These are phyloP conservation scores for Penicillium sp. DNA, from an alignment of 2,329 filamentous ascomycete species.

Conservation along the genomic window DNA sequence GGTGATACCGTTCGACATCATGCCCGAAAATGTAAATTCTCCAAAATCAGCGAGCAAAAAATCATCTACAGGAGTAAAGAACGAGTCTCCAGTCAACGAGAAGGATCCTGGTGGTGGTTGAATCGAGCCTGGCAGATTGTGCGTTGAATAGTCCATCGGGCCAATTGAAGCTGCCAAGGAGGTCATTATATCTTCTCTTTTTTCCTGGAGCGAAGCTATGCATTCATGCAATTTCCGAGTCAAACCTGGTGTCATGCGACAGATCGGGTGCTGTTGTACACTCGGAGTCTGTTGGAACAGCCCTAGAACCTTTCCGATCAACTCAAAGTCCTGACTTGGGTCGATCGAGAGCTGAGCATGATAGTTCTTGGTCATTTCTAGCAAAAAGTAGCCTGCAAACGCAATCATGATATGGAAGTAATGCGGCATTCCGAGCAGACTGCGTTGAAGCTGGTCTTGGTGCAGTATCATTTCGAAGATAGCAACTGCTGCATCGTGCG, in stretches of 20 bases:
- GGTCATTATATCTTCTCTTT: conserved; percentile 1
- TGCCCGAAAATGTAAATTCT: conserved; percentile 19
- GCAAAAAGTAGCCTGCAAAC: conserved; percentile 44
- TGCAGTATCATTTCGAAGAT: conserved; percentile 44
- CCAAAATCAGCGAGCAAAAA: conserved; percentile 20
- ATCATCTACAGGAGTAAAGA: conserved; percentile 16
- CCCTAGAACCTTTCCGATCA: conserved; percentile 19
- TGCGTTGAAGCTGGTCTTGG: conserved; percentile 39
- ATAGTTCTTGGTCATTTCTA: conserved; percentile 44
- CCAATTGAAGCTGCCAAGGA: background rate
- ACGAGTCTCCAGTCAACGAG: conserved; percentile 11
- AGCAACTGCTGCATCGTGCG: conserved; percentile 38
- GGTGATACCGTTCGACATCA: conserved; percentile 12
- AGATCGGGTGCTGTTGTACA: conserved; percentile 27
- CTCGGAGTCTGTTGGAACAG: conserved; percentile 23
- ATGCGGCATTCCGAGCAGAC: conserved; percentile 44
- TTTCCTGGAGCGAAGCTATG: conserved; percentile 12
- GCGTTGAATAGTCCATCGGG: conserved; percentile 9
- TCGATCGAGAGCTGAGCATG: conserved; percentile 38
- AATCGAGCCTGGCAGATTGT: conserved; percentile 1
- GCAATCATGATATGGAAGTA: conserved; percentile 49
- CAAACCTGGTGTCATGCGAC: conserved; percentile 27
- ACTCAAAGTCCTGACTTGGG: conserved; percentile 23
- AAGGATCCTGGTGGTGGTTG: conserved; percentile 9
- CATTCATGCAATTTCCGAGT: conserved; percentile 26